Conservation (phyloP, 148 eudicot species). For the Rhododendron molle region DNA sequence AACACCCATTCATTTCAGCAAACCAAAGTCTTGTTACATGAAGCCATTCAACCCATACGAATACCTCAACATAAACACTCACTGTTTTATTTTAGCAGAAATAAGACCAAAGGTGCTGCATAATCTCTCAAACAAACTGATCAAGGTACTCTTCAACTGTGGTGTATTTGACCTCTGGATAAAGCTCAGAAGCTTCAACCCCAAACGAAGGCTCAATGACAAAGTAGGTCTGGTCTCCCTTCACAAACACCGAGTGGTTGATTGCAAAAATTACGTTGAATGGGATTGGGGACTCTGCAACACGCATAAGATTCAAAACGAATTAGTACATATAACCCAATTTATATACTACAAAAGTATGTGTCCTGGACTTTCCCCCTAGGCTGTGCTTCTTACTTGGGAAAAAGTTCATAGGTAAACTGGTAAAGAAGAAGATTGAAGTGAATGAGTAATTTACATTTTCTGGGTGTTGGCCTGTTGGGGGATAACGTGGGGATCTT, state of each 20-base stretch:
- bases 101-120: background rate
- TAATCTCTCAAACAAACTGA: slow-evolving; percentile 28
- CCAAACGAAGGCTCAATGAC: slow-evolving; percentile 53
- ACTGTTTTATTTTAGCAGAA: background rate
- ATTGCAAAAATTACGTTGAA: slow-evolving; percentile 32
- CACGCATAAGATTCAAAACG: background rate
- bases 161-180: slow-evolving; percentile 73
- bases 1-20: too few species aligned
- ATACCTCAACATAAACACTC: background rate
- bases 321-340: background rate
- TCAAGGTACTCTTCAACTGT: slow-evolving; percentile 55
- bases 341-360: background rate
- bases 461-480: background rate
- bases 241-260: slow-evolving; percentile 47
- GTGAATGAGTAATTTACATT: too few species aligned
- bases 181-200: slow-evolving; percentile 71
- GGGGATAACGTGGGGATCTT: too few species aligned
- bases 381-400: too few species aligned
- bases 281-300: slow-evolving; percentile 51
- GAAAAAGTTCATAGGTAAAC: too few species aligned
- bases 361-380: background rate
- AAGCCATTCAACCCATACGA: background rate
- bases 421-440: too few species aligned
- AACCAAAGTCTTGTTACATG: background rate
- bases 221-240: slow-evolving; percentile 56